Percentiles rank a stretch among this genome's conserved stretches.
phyloP scores from a whole-genome alignment of 1,284 basidiomycete genomes.

The Moesziomyces parantarcticus region DNA sequence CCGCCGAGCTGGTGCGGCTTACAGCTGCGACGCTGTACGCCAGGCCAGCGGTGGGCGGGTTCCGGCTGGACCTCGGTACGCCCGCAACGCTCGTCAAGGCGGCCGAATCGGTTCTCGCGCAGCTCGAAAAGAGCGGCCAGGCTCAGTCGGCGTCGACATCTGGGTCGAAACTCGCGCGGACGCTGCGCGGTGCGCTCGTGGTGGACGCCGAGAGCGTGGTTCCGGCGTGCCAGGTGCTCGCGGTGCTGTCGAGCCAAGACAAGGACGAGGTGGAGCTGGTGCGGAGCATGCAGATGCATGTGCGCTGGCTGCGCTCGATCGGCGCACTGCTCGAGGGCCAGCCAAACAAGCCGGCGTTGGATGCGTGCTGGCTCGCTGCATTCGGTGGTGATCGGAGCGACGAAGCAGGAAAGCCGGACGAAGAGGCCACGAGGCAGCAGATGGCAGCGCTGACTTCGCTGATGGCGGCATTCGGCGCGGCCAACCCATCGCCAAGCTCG shows the following conservation, averaged over 20 bases:
- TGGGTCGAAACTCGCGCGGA: background rate
- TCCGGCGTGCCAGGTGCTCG: constrained; percentile 31
- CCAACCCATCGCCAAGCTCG: constrained; percentile 13
- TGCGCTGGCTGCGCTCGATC: constrained; percentile 18
- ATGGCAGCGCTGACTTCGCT: constrained; percentile 1
- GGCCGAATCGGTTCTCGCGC: background rate
- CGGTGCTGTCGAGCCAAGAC: constrained; percentile 1
- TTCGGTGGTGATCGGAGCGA: constrained; percentile 12
- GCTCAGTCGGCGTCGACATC: too few species aligned
- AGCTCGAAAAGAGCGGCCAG: background rate
- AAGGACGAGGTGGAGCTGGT: background rate
- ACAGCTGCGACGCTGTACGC: constrained; percentile 24
- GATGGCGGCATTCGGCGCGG: constrained; percentile 1
- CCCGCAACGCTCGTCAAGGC: constrained; percentile 3
- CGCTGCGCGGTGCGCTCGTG: constrained; percentile 10
- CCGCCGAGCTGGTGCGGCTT: background rate
- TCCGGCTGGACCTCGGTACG: constrained; percentile 13
- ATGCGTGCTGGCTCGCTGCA: constrained; percentile 40
- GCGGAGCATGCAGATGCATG: constrained; percentile 3
- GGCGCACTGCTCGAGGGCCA: constrained; percentile 5
- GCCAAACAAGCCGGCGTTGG: constrained; percentile 1
- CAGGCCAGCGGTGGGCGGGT: constrained; percentile 24
- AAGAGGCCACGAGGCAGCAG: constrained; percentile 7
- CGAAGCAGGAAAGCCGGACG: background rate
- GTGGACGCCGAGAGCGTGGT: constrained; percentile 7